Base-by-base conservation (phyloP, 2,329 filamentous ascomycete species). In the Aspergillus sp. region DNA sequence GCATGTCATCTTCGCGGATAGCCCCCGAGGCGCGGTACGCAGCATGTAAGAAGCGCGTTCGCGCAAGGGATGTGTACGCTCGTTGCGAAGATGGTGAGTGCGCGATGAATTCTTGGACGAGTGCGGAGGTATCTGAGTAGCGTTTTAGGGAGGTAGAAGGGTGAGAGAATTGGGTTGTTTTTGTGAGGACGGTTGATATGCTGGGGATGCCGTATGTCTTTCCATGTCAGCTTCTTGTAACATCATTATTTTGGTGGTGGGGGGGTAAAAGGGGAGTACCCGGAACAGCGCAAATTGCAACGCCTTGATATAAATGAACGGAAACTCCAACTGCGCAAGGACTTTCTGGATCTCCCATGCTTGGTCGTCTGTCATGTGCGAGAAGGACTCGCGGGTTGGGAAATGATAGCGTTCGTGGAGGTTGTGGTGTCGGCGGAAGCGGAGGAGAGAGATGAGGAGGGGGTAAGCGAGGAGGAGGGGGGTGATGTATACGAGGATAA, bases 1-100 rank as follows among this genome's bases (percentile, higher is more conserved):
- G 70, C 71, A 85, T 75, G 53, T 86, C 83, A 12, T 76, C 71
- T 42, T 85, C 77, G 4, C 70, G 70, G 53, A 86, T 86, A 55
- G 78, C 78, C 35, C 79, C 79, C 0, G 76, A 69, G 43, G 74
- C 71, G 43, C 77, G 76, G 60, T 85, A 84, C 2, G 70, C 64
- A 19, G 65, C 63, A 61, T 86, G 83, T 3, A 86, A 68, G 58
- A 76, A 85, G 60, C 85, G 85, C 69, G 84, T 81, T 30, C 82
- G 76, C 3, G 81, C 77, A 42, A 85, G 72, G 2, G 78, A 79
- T n/a, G 74, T 68, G 2, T 68, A 64, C 4, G 68, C 64, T 2
- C 79, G 71, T 3, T 65, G 60, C 0, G 73, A 74, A 12, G 67
- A 60, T 0, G 74, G 73, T 4, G 67, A 59, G 46, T 75, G 66